These are phyloP conservation scores for Begonia loranthoides DNA, from an alignment of 306 rosid genomes.

Conservation along the genomic window DNA sequence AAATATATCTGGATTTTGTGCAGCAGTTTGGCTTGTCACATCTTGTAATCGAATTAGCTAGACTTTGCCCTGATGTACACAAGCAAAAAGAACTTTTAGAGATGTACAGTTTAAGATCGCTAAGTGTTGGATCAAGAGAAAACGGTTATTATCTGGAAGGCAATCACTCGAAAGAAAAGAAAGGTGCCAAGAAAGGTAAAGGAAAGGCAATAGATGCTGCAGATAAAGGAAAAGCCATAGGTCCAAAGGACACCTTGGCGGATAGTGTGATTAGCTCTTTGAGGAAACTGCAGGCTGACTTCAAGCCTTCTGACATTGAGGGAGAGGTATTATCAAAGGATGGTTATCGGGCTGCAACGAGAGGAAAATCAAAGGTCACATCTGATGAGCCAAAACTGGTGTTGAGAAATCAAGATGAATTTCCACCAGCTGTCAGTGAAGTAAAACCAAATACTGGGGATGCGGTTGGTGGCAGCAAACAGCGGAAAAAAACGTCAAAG, in stretches of 20 bases:
- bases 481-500: slow-evolving; percentile 64
- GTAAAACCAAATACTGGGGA: slow-evolving; percentile 35
- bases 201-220: slow-evolving; percentile 36
- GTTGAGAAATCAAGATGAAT: slow-evolving; percentile 24
- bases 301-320: slow-evolving; percentile 45
- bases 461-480: slow-evolving; percentile 58
- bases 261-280: slow-evolving; percentile 53
- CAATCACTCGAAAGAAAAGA: slow-evolving; percentile 20
- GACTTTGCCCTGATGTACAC: slow-evolving; percentile 60
- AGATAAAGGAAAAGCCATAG: slow-evolving; percentile 10
- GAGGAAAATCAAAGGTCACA: slow-evolving; percentile 33
- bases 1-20: slow-evolving; percentile 53
- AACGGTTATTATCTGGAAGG: slow-evolving; percentile 19
- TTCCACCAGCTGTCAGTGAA: slow-evolving; percentile 23
- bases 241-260: slow-evolving; percentile 31
- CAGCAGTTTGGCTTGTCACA: slow-evolving; percentile 72
- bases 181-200: slow-evolving; percentile 56
- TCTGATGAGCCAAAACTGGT: slow-evolving; percentile 21
- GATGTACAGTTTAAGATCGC: slow-evolving; percentile 37
- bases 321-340: slow-evolving; percentile 59
- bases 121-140: slow-evolving; percentile 26
- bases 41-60: slow-evolving; percentile 77
- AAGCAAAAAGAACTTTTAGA: slow-evolving; percentile 77
- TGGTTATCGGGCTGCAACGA: slow-evolving; percentile 42
- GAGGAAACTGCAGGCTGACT: slow-evolving; percentile 51